phyloP scores from a whole-genome alignment of 2,329 filamentous ascomycete genomes.

The Diaporthe eres region DNA sequence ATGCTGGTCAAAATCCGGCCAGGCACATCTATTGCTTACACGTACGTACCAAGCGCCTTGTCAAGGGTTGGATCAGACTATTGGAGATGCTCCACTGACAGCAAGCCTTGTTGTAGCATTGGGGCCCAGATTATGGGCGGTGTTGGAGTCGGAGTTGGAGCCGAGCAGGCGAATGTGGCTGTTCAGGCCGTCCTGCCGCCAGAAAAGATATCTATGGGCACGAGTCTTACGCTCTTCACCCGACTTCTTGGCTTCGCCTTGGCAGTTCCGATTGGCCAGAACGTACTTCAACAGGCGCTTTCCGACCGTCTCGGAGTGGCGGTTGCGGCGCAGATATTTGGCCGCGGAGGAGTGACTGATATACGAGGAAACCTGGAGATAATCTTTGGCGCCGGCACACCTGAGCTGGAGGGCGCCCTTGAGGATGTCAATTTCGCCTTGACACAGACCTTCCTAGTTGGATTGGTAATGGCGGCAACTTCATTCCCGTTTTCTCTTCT shows the following conservation, averaged over 20 bases:
- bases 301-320: neutral
- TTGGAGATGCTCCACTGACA: neutral
- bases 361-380: neutral
- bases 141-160: constrained; percentile 4
- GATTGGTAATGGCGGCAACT: neutral
- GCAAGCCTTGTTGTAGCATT: neutral
- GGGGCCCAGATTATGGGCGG: constrained; percentile 1
- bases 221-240: neutral
- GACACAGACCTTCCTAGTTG: neutral
- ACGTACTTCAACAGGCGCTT: constrained; percentile 4
- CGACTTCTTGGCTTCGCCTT: constrained; percentile 10
- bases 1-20: constrained; percentile 1
- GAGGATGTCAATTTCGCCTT: constrained; percentile 15
- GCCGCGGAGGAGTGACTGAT: neutral
- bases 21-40: constrained; percentile 5
- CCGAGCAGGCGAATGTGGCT: constrained; percentile 8
- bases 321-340: neutral
- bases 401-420: neutral
- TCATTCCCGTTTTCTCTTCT: constrained; percentile 16
- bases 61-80: neutral
- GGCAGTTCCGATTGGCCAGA: constrained; percentile 8
- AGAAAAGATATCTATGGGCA: constrained; percentile 8
- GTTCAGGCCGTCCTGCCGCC: neutral
- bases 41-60: neutral
- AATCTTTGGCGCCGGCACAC: neutral